These are phyloP conservation scores for Cytospora schulzeri DNA, from an alignment of 2,329 filamentous ascomycete species.

Conservation along the genomic window DNA sequence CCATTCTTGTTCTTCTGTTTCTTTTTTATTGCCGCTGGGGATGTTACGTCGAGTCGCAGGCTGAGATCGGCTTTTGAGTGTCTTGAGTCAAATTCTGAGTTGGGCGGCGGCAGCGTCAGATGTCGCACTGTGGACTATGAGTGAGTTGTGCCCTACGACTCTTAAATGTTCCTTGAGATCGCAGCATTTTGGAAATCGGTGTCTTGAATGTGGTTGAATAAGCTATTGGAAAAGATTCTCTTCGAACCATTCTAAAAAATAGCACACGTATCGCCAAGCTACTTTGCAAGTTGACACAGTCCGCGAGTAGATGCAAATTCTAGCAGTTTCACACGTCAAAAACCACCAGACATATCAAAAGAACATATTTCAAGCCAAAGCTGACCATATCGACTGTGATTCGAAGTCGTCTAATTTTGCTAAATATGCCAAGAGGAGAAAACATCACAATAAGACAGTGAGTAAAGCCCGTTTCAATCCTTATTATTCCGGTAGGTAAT, in stretches of 20 bases:
- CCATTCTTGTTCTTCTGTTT: slow-evolving; percentile 9
- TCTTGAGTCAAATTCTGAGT: slow-evolving; percentile 17
- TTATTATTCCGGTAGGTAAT: background rate
- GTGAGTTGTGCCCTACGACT: background rate
- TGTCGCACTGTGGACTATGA: slow-evolving; percentile 10
- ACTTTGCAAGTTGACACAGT: background rate
- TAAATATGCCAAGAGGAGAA: background rate
- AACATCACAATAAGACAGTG: background rate
- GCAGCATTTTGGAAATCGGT: background rate
- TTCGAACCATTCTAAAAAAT: no score
- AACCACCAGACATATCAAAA: background rate
- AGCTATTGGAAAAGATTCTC: background rate
- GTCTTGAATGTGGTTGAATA: no score
- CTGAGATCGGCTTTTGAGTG: background rate
- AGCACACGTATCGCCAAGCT: background rate
- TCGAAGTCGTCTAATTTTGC: background rate
- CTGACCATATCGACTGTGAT: background rate
- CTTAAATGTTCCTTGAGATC: background rate
- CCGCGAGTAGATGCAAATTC: background rate
- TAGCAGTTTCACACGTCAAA: background rate
- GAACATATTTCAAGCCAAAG: background rate
- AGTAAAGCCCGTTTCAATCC: background rate
- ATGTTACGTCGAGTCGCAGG: background rate
- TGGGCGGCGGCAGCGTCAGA: background rate
- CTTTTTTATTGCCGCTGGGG: background rate